Evolutionary conservation across 306 rosid species (phyloP), one percentile per base, ranked within the genome.

Genomic region (Hippophae rhamnoides): DNA sequence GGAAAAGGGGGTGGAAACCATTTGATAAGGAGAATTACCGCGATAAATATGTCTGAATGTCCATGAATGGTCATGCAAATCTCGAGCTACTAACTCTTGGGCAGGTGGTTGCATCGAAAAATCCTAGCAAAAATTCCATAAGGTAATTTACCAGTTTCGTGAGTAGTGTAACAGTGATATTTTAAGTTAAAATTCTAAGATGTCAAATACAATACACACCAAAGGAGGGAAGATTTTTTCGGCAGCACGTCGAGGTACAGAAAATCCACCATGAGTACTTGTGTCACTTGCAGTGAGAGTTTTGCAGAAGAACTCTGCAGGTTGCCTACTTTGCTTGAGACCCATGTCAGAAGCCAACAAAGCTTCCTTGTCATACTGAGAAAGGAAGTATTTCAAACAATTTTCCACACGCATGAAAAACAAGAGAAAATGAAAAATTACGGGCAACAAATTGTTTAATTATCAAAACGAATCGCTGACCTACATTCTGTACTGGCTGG

Each of bases 201-300:
- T 47, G 13, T 42, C 56, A 58, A 56, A 58, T 50, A 49, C 47
- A 40, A 49, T 47, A 57, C 85, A 31, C 69, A 92, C 96, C 77
- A 92, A 73, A 67, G 95, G 78, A 13, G 99, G 99, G 61, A 92
- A 85, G 79, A 92, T 92, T 85, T 92, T 92, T 78, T 92, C 99
- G 54, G 99, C 99, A 61, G 99, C 96, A 60, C 99, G 84, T 47
- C 99, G 96, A 58, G 99, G 99, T 66, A 92, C 99, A 45, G 99
- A 92, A 69, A 92, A 92, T 71, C 99, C 99, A 71, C 99, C 99
- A 56, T 92, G 99, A 55, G 99, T 92, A 64, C 96, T 92, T 11
- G 99, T 92, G 72, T 92, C 99, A 68, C 99, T 92, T 64, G 99
- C 99, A 60, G 99, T 92, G 48, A 92, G 96, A 64, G 95, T 92